These are phyloP conservation scores for Fusarium verticillioides DNA, from an alignment of 2,329 filamentous ascomycete genomes.

Conservation along the genomic window DNA sequence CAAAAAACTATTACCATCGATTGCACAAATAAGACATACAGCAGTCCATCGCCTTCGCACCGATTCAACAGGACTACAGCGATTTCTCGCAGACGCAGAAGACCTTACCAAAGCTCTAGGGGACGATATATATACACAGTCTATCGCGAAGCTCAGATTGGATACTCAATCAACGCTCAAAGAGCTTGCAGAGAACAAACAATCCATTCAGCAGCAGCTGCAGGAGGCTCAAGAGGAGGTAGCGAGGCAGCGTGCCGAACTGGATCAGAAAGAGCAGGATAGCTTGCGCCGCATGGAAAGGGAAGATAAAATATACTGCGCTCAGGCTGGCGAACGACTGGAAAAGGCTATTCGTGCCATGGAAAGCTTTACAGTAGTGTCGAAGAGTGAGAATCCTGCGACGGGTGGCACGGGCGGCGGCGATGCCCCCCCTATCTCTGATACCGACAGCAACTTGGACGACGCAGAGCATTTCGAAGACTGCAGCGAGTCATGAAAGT, in stretches of 20 bases:
- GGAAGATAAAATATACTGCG: not conserved
- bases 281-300: rapidly evolving
- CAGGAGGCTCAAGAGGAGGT: not conserved
- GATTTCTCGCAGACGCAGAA: not conserved
- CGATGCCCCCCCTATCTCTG: too few relatives aligned
- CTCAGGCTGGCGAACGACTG: too few relatives aligned
- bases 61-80: rapidly evolving
- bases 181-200: not conserved
- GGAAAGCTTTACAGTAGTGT: rapidly evolving
- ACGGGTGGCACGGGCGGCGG: too few relatives aligned
- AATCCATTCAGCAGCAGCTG: rapidly evolving
- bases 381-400: too few relatives aligned
- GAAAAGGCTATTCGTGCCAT: too few relatives aligned
- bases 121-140: rapidly evolving
- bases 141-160: not conserved
- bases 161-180: rapidly evolving
- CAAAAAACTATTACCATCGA: rapidly evolving
- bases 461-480: rapidly evolving
- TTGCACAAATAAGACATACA: not conserved
- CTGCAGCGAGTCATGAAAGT: not conserved
- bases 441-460: rapidly evolving
- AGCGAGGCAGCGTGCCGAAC: not conserved
- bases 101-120: not conserved
- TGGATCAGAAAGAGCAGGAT: not conserved
- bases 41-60: rapidly evolving